phyloP scores from a whole-genome alignment of 352 stramenopile species.

The Albugo laibachii region DNA sequence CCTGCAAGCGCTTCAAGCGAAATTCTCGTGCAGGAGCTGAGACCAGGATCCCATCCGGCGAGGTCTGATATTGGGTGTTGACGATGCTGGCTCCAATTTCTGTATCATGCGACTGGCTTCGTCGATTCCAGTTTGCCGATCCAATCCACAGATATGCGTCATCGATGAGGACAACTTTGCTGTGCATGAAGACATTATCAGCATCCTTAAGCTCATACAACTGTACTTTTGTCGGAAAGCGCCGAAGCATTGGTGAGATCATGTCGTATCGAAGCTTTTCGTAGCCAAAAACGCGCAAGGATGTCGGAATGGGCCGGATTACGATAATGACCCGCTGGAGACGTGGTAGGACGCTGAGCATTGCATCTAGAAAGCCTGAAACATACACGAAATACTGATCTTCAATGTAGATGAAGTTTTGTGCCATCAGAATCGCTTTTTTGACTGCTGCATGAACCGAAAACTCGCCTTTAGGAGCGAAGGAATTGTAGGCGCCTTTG shows the following conservation, averaged over 20 bases:
- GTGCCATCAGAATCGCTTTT: constrained; percentile 30
- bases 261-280: constrained; percentile 48
- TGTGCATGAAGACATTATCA: constrained; percentile 53
- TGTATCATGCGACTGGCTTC: constrained; percentile 53
- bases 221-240: constrained; percentile 33
- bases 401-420: constrained; percentile 47
- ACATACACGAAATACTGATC: constrained; percentile 57
- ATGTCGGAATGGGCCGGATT: constrained; percentile 15
- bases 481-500: constrained; percentile 16
- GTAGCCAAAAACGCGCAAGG: constrained; percentile 23
- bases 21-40: constrained; percentile 19
- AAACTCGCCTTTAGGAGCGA: constrained; percentile 31
- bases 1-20: constrained; percentile 31
- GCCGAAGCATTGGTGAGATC: constrained; percentile 21
- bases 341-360: constrained; percentile 19
- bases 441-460: constrained; percentile 25
- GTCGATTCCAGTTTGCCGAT: constrained; percentile 84
- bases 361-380: constrained; percentile 26
- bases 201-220: constrained; percentile 29
- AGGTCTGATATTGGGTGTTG: constrained; percentile 12
- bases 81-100: constrained; percentile 40
- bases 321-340: constrained; percentile 32
- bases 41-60: constrained; percentile 18
- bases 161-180: constrained; percentile 62
- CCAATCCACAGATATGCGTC: constrained; percentile 73